Percentiles rank a stretch among this genome's conserved stretches.
Conservation (phyloP, 768 basidiomycete genomes). For the Lactarius pseudohatsudake region DNA sequence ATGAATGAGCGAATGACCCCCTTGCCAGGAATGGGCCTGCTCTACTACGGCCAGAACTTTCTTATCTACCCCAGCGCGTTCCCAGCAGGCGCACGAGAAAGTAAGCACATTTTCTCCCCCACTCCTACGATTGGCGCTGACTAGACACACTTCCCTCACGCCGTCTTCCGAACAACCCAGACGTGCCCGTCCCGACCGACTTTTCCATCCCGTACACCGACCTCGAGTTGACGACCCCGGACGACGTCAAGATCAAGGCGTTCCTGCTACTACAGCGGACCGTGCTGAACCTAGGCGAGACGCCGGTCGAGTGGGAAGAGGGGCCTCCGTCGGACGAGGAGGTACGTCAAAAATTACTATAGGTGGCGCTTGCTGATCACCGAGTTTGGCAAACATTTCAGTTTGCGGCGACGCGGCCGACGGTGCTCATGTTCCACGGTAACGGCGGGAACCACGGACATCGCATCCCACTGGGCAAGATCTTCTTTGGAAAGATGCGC, state of each 20-base stretch:
- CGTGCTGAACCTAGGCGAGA: slow-evolving; percentile 39
- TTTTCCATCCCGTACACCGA: slow-evolving; percentile 76
- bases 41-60: slow-evolving; percentile 84
- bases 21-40: slow-evolving; percentile 60
- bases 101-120: slow-evolving; percentile 38
- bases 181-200: slow-evolving; percentile 69
- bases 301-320: slow-evolving; percentile 35
- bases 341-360: slow-evolving; percentile 37
- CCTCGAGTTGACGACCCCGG: slow-evolving; percentile 67
- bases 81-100: slow-evolving; percentile 75
- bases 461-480: slow-evolving; percentile 80
- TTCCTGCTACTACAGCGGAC: slow-evolving; percentile 73
- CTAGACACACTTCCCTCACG: not conserved
- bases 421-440: slow-evolving; percentile 92
- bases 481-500: slow-evolving; percentile 78
- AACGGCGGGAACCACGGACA: slow-evolving; percentile 88
- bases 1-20: slow-evolving; percentile 16
- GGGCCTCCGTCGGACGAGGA: slow-evolving; percentile 52
- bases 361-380: not conserved
- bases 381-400: slow-evolving; percentile 20
- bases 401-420: slow-evolving; percentile 63
- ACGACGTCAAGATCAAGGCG: slow-evolving; percentile 67
- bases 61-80: slow-evolving; percentile 89
- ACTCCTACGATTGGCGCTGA: not conserved
- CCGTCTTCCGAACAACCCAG: slow-evolving; percentile 37